phyloP scores from a whole-genome alignment of 768 basidiomycete species.

The Exidia glandulosa region DNA sequence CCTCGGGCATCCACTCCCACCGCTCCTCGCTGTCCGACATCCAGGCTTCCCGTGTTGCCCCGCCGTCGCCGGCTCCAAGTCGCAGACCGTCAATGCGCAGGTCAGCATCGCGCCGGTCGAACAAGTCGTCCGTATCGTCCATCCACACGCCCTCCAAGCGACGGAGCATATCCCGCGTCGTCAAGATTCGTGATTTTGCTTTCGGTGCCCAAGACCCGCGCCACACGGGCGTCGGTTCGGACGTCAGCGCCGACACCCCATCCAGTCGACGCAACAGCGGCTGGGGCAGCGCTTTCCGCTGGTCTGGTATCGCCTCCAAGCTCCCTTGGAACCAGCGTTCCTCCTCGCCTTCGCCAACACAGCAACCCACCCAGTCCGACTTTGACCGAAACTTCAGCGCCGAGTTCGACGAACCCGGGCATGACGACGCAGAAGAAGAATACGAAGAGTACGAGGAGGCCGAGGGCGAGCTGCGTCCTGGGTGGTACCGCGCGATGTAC shows the following conservation, averaged over 20 bases:
- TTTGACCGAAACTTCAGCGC: conserved; percentile 21
- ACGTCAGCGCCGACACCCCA: not conserved
- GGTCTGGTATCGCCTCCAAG: conserved; percentile 10
- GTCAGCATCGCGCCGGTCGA: not conserved
- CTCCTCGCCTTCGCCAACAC: conserved; percentile 22
- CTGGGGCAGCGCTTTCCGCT: not conserved
- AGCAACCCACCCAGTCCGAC: conserved; percentile 9
- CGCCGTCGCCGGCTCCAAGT: not conserved
- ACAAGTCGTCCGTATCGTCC: not conserved
- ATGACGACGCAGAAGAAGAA: conserved; percentile 15
- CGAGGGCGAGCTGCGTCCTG: conserved; percentile 41
- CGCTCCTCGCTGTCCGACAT: not conserved
- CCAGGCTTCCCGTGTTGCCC: not conserved
- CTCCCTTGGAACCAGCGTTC: conserved; percentile 24
- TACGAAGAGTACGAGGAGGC: conserved; percentile 5
- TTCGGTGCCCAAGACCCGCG: conserved; percentile 31
- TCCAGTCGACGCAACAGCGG: not conserved
- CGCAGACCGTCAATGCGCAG: not conserved
- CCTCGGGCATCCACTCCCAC: not conserved
- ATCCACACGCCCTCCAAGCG: not conserved
- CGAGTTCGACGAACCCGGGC: conserved; percentile 13
- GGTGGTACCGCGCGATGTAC: conserved; percentile 67
- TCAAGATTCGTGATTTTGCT: conserved; percentile 43
- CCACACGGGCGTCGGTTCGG: conserved; percentile 28
- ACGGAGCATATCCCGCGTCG: conserved; percentile 7